Percentiles rank a stretch among this genome's conserved stretches.
These are phyloP conservation scores for Canariomyces notabilis DNA, from an alignment of 2,329 filamentous ascomycete genomes.

Conservation along the genomic window DNA sequence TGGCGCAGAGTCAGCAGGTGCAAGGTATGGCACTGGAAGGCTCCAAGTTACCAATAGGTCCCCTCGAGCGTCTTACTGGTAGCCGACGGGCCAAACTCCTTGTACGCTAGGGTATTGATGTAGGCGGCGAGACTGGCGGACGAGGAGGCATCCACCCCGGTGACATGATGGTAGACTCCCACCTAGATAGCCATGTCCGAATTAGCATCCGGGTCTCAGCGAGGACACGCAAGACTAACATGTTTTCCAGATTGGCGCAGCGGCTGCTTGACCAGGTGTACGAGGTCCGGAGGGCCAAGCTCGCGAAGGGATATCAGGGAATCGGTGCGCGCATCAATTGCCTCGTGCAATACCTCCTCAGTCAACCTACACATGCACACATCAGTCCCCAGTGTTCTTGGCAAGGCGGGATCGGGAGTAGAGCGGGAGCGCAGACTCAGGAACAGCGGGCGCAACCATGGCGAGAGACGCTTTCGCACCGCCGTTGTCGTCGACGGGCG, in stretches of 20 bases:
- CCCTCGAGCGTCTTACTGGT: slow-evolving; percentile 86
- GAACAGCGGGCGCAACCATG: slow-evolving; percentile 71
- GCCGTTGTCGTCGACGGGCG: slow-evolving; percentile 4
- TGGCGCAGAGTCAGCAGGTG: slow-evolving; percentile 25
- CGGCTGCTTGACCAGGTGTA: slow-evolving; percentile 81
- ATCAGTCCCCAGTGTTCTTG: slow-evolving; percentile 16
- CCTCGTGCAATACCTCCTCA: slow-evolving; percentile 87
- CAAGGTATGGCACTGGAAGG: no score
- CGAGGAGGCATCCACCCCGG: slow-evolving; percentile 92
- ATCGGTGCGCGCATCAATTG: slow-evolving; percentile 89
- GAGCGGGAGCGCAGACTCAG: slow-evolving; percentile 53
- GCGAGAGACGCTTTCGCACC: slow-evolving; percentile 30
- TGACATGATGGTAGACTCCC: slow-evolving; percentile 96
- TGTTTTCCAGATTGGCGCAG: slow-evolving; percentile 54
- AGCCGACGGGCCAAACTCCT: slow-evolving; percentile 70
- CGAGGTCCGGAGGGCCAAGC: slow-evolving; percentile 90
- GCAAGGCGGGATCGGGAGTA: not conserved
- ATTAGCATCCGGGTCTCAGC: not conserved
- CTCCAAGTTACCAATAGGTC: slow-evolving; percentile 69
- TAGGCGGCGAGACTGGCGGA: slow-evolving; percentile 96
- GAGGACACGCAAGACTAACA: slow-evolving; percentile 31
- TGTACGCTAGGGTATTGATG: slow-evolving; percentile 95
- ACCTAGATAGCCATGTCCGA: slow-evolving; percentile 50
- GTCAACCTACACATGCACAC: slow-evolving; percentile 61
- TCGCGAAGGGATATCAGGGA: slow-evolving; percentile 80